Conservation (phyloP, 495 filamentous ascomycete genomes). For the Xylaria longipes region DNA sequence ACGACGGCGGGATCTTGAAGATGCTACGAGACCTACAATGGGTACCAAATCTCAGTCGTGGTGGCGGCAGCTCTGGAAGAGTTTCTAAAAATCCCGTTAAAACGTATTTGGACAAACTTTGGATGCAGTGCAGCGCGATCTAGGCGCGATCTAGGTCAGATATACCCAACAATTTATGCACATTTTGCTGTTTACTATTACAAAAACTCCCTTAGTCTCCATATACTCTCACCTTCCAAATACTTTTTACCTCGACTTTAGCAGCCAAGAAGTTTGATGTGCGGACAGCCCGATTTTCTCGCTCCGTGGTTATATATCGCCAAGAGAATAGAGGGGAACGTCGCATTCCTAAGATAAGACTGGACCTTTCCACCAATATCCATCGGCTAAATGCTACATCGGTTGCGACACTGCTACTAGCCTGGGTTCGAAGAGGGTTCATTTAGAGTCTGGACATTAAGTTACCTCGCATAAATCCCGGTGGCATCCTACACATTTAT, state of each 20-base stretch:
- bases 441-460: not conserved
- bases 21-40: conserved; percentile 26
- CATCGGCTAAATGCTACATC: conserved; percentile 15
- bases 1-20: conserved; percentile 56
- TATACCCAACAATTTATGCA: conserved; percentile 13
- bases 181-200: not conserved
- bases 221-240: not conserved
- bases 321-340: conserved; percentile 11
- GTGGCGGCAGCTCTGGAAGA: conserved; percentile 22
- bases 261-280: not conserved
- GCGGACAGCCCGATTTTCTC: not conserved
- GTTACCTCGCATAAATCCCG: not conserved
- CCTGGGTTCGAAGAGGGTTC: not conserved
- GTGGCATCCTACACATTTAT: not conserved
- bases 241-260: not conserved
- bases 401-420: not conserved
- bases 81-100: conserved; percentile 7
- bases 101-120: not conserved
- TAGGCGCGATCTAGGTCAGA: not conserved
- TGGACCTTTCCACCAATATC: conserved; percentile 23
- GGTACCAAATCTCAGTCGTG: conserved; percentile 1
- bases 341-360: not conserved
- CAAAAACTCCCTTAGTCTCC: not conserved
- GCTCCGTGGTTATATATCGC: not conserved
- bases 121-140: not conserved